Percentiles rank a stretch among this genome's conserved stretches.
These are phyloP conservation scores for Tetrahymena thermophila DNA, from an alignment of 73 alveolate genomes.

Conservation along the genomic window DNA sequence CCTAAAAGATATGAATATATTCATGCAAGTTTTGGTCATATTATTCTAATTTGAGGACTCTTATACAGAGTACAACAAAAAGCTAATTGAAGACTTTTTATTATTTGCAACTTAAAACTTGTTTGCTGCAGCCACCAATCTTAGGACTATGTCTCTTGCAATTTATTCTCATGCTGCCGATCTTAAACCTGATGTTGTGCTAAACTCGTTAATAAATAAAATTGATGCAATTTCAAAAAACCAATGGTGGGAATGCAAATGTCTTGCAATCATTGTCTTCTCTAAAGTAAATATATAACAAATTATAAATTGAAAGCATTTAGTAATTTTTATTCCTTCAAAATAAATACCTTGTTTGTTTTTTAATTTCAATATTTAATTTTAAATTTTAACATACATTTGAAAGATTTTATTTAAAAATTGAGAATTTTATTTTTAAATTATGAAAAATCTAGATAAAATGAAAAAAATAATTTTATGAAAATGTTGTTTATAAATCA, in stretches of 20 bases:
- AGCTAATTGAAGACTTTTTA: not conserved
- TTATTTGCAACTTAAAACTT: constrained; percentile 10
- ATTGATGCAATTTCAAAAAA: constrained; percentile 6
- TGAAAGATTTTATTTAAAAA: no score
- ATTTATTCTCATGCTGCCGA: constrained; percentile 28
- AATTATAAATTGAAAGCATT: no score
- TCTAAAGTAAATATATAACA: not conserved
- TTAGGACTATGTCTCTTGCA: constrained; percentile 25
- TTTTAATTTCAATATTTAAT: no score
- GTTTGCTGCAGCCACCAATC: not conserved
- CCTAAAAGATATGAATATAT: not conserved
- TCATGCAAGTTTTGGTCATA: constrained; percentile 24
- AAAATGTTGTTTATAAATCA: no score
- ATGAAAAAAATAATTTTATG: no score
- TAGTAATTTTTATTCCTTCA: no score
- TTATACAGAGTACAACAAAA: constrained; percentile 6
- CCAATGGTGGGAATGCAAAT: constrained; percentile 36
- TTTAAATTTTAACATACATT: no score
- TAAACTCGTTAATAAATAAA: not conserved
- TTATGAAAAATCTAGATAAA: no score
- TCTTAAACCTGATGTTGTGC: constrained; percentile 4
- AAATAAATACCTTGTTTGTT: no score
- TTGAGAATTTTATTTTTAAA: no score
- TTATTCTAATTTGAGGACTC: constrained; percentile 13
- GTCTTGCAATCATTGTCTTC: constrained; percentile 20